Conservation (phyloP, 352 stramenopile genomes). For the Phytophthora tubulina region DNA sequence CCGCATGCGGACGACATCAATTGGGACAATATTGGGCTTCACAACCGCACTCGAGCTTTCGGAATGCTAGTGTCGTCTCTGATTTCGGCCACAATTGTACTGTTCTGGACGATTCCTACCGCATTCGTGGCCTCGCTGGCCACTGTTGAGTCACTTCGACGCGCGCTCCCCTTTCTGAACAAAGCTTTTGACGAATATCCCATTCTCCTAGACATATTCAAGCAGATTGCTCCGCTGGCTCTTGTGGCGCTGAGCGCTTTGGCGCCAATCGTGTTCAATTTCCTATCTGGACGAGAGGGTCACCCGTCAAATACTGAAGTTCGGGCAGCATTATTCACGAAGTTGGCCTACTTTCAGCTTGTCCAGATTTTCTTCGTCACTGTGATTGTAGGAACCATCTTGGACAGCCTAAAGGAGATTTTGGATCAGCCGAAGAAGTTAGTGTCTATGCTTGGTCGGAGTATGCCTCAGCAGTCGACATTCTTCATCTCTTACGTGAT, state of each 20-base stretch:
- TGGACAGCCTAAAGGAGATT: slow-evolving; percentile 80
- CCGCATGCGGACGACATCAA: slow-evolving; percentile 76
- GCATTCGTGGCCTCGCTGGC: slow-evolving; percentile 79
- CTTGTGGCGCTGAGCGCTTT: slow-evolving; percentile 70
- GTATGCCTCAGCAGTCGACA: slow-evolving; percentile 85
- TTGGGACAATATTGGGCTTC: slow-evolving; percentile 78
- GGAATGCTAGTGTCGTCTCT: slow-evolving; percentile 60
- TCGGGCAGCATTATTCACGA: slow-evolving; percentile 72
- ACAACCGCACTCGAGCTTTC: slow-evolving; percentile 58
- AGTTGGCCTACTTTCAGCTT: slow-evolving; percentile 85
- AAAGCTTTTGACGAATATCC: slow-evolving; percentile 71
- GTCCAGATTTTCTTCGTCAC: slow-evolving; percentile 89
- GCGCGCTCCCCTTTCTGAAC: slow-evolving; percentile 71
- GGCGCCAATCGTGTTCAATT: slow-evolving; percentile 69
- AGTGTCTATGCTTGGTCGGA: slow-evolving; percentile 75
- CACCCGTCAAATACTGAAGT: slow-evolving; percentile 77
- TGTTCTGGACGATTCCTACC: slow-evolving; percentile 89
- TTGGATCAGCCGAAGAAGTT: slow-evolving; percentile 75
- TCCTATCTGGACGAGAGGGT: slow-evolving; percentile 72
- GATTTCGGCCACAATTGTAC: slow-evolving; percentile 70
- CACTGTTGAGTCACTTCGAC: slow-evolving; percentile 73
- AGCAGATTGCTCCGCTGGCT: slow-evolving; percentile 76
- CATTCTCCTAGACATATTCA: slow-evolving; percentile 65
- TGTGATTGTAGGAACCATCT: slow-evolving; percentile 77
- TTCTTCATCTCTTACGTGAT: slow-evolving; percentile 90